Evolutionary conservation across 352 stramenopile species (phyloP).

Genomic region (Globisporangium barbulae): DNA sequence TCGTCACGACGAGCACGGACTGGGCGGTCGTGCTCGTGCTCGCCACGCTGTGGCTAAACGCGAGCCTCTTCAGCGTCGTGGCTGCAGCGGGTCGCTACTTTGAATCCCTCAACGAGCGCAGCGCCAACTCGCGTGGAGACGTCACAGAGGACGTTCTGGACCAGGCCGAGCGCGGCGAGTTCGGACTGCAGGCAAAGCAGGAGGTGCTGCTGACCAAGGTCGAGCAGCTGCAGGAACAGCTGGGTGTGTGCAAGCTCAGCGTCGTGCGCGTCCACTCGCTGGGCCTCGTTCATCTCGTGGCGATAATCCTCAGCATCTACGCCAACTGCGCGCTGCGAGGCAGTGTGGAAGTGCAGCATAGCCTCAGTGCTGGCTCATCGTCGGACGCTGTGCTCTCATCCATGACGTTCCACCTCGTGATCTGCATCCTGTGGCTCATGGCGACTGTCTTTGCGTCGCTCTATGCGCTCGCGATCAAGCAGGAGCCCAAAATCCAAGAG

Average conservation of each 20-base stretch:
- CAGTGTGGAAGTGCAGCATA: constrained; percentile 14
- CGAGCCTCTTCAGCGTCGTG: constrained; percentile 33
- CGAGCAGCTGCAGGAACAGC: constrained; percentile 49
- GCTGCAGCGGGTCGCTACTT: constrained; percentile 33
- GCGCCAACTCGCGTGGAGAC: constrained; percentile 32
- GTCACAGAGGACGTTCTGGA: constrained; percentile 48
- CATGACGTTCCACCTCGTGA: constrained; percentile 39
- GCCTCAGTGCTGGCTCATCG: constrained; percentile 3
- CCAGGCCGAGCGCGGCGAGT: constrained; percentile 59
- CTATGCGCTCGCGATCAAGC: constrained; percentile 36
- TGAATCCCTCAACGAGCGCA: constrained; percentile 32
- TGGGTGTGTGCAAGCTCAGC: constrained; percentile 52
- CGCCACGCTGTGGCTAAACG: constrained; percentile 43
- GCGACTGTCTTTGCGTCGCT: constrained; percentile 28
- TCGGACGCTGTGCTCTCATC: constrained; percentile 22
- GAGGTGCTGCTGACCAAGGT: constrained; percentile 53
- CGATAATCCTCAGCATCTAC: constrained; percentile 42
- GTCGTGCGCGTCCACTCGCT: constrained; percentile 53
- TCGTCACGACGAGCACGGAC: constrained; percentile 35
- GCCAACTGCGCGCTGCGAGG: constrained; percentile 23
- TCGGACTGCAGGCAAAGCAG: constrained; percentile 61
- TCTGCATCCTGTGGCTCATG: constrained; percentile 49
- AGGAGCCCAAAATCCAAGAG: constrained; percentile 25
- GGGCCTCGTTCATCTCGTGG: constrained; percentile 32
- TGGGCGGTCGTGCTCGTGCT: constrained; percentile 35